These are phyloP conservation scores for Hypoxylon rickii DNA, from an alignment of 495 filamentous ascomycete genomes.

Conservation along the genomic window DNA sequence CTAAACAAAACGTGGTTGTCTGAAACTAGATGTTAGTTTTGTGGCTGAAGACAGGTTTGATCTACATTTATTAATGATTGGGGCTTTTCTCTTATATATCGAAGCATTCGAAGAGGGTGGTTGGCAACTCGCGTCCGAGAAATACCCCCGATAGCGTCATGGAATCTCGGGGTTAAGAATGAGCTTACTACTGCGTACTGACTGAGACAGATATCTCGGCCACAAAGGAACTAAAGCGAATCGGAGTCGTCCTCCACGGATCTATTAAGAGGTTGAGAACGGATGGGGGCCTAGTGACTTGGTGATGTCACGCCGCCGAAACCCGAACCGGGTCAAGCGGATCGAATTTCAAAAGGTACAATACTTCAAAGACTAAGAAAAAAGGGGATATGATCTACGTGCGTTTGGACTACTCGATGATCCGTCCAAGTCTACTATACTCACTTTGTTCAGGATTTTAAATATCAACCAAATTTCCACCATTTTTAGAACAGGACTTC, in stretches of 20 bases:
- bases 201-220: not conserved
- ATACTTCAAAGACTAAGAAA: too few relatives aligned
- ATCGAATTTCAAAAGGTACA: not conserved
- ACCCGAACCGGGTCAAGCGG: conserved; percentile 16
- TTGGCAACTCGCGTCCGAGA: not conserved
- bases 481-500: too few relatives aligned
- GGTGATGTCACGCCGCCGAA: conserved; percentile 18
- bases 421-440: too few relatives aligned
- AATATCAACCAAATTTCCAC: too few relatives aligned
- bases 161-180: not conserved
- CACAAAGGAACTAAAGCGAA: not conserved
- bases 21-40: not conserved
- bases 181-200: not conserved
- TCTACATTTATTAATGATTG: too few relatives aligned
- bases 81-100: too few relatives aligned
- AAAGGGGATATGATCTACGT: too few relatives aligned
- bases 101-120: not conserved
- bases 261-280: not conserved
- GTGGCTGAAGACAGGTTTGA: not conserved
- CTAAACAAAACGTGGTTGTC: not conserved
- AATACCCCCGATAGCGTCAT: not conserved
- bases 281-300: too few relatives aligned
- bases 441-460: too few relatives aligned
- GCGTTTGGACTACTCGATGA: too few relatives aligned
- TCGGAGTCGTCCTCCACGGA: not conserved